These are phyloP conservation scores for Tylopilus rubrobrunneus DNA, from an alignment of 768 basidiomycete species.

Conservation along the genomic window DNA sequence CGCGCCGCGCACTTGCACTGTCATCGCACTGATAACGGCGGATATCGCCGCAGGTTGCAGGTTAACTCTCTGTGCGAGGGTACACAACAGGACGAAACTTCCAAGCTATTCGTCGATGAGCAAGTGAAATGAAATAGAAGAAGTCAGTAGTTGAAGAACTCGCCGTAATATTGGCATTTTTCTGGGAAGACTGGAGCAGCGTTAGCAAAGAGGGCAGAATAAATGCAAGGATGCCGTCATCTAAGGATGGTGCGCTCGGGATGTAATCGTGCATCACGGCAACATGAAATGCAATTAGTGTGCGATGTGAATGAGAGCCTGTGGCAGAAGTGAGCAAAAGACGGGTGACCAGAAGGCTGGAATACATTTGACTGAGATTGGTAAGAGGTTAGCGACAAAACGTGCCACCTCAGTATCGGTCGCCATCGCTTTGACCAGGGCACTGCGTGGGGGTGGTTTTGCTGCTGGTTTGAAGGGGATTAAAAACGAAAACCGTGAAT, in stretches of 20 bases:
- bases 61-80: slow-evolving; percentile 62
- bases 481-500: slow-evolving; percentile 65
- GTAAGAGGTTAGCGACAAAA: slow-evolving; percentile 64
- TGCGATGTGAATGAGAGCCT: slow-evolving; percentile 53
- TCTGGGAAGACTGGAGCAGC: slow-evolving; percentile 45
- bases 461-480: slow-evolving; percentile 73
- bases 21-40: slow-evolving; percentile 53
- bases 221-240: slow-evolving; percentile 64
- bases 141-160: slow-evolving; percentile 17
- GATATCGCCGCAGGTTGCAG: slow-evolving; percentile 59
- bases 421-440: slow-evolving; percentile 76
- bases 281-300: slow-evolving; percentile 79
- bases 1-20: slow-evolving; percentile 39
- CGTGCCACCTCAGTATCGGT: slow-evolving; percentile 67
- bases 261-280: slow-evolving; percentile 79
- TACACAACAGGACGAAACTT: slow-evolving; percentile 67
- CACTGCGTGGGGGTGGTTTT: slow-evolving; percentile 65
- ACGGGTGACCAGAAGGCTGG: neutral
- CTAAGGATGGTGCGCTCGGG: slow-evolving; percentile 48
- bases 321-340: slow-evolving; percentile 2
- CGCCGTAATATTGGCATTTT: slow-evolving; percentile 51
- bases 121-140: neutral
- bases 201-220: slow-evolving; percentile 61
- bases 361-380: slow-evolving; percentile 46
- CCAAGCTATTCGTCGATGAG: slow-evolving; percentile 47